A percentile compares a stretch with the other conserved stretches of the same genome.
phyloP scores from a whole-genome alignment of 1,284 basidiomycete genomes.

The Cronartium ribicola region DNA sequence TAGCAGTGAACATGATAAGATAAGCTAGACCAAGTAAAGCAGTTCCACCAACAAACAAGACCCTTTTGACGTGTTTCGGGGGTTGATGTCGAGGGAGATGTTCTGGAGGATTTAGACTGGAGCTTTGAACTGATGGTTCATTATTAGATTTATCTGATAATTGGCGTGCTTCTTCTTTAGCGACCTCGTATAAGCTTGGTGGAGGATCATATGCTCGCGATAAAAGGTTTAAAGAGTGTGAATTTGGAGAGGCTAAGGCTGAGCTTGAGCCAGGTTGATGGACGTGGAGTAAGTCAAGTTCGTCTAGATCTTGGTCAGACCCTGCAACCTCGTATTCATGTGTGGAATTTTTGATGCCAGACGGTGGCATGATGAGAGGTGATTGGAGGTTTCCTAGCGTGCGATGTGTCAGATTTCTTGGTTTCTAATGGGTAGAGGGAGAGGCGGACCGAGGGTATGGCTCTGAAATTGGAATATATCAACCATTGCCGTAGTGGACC shows the following conservation, averaged over 20 bases:
- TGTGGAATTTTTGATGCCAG: background rate
- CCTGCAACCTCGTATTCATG: background rate
- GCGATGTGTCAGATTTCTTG: too few species aligned
- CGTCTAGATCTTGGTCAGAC: background rate
- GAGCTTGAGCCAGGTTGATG: background rate
- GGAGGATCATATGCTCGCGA: background rate
- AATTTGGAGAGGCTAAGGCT: background rate
- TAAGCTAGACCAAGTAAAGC: conserved; percentile 29
- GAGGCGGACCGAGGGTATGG: too few species aligned
- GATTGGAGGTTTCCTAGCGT: too few species aligned
- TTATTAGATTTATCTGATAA: background rate
- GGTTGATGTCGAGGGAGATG: conserved; percentile 18
- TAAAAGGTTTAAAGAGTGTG: background rate
- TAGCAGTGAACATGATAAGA: conserved; percentile 36
- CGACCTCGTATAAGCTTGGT: conserved; percentile 3
- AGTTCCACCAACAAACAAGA: conserved; percentile 17
- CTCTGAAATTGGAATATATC: too few species aligned
- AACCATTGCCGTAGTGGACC: too few species aligned
- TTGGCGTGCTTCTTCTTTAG: background rate
- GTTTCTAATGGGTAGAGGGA: too few species aligned
- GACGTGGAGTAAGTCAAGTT: background rate
- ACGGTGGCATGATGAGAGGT: background rate
- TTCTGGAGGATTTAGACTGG: background rate
- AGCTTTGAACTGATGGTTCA: background rate
- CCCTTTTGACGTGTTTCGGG: conserved; percentile 17